These are phyloP conservation scores for Phytopythium boreale DNA, from an alignment of 352 stramenopile species.

Conservation along the genomic window DNA sequence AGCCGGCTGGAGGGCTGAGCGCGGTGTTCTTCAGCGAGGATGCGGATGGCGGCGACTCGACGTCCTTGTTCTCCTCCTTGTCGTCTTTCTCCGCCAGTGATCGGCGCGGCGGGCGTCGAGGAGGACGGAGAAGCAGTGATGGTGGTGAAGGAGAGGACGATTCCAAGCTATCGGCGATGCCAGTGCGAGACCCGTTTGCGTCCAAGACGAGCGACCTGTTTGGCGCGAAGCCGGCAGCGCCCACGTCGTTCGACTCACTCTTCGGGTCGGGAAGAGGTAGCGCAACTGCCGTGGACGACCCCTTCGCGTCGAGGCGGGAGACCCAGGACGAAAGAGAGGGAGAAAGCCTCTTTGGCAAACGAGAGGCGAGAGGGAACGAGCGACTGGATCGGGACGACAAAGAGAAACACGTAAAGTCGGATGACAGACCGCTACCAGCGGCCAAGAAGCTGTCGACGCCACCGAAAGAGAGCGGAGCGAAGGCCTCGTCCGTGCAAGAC, in stretches of 20 bases:
- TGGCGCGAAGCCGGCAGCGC: background rate
- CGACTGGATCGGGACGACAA: background rate
- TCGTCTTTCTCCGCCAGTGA: constrained; percentile 21
- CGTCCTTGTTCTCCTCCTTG: constrained; percentile 20
- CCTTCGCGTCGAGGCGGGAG: background rate
- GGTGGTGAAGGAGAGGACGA: background rate
- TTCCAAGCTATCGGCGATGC: background rate
- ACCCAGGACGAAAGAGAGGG: background rate
- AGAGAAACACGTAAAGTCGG: background rate
- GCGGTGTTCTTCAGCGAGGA: constrained; percentile 38
- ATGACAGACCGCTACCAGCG: background rate
- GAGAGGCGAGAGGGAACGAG: background rate
- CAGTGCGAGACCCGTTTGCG: background rate
- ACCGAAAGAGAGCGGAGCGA: background rate
- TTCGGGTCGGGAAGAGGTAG: constrained; percentile 7
- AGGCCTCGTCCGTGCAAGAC: constrained; percentile 27
- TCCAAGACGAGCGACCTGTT: constrained; percentile 2
- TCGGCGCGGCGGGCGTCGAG: constrained; percentile 14
- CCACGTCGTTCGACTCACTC: constrained; percentile 9
- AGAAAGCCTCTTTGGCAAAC: background rate
- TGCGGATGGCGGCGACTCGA: background rate
- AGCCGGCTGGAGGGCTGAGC: constrained; percentile 15
- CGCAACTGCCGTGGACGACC: background rate
- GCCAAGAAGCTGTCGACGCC: background rate
- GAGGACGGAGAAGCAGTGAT: background rate